Evolutionary conservation across 1,284 basidiomycete species (phyloP), one percentile per base, ranked within the genome.

Genomic region (Cryptococcus sp.): DNA sequence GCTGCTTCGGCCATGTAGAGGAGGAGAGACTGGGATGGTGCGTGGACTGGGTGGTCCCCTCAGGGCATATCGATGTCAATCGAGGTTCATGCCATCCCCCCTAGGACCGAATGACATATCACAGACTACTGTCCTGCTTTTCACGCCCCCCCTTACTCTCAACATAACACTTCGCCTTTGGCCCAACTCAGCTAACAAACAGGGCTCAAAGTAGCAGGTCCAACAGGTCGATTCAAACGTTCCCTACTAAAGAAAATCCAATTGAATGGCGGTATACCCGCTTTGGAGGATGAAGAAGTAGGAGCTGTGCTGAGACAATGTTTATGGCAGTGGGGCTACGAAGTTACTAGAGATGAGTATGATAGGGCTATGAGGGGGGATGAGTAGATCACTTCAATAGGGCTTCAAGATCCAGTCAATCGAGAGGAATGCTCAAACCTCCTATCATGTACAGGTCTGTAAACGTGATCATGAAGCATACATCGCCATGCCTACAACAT

Each of bases 191-290:
- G 36, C 14, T 36, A 14, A 41, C 14, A 23, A 13, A 22, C 46
- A 76, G 74, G 77, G 76, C 61, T 76, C 28, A 77, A 77, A 36
- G 74, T 77, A 1, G 75, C 73, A 31, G 78, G 78, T 19, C 75
- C 77, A 1, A 67, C 67, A 1, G 77, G 77, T 0, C 54, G 77
- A 2, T 79, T 79, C 63, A 74, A 76, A 45, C 67, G 72, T 39
- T 60, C 66, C 1, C 54, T 78, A 22, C 67, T 77, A 21, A 73
- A 74, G 52, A 76, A 76, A 49, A 63, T 79, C 16, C 60, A 64
- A 4, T 55, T 61, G 10, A 63, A 67, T 0, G 68, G 67, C 7
- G 78, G 75, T 45, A 61, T 25, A 22, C 43, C 46, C 1, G 60
- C 55, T 0, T 22, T 58, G 3, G 60, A 47, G 13, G 66, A 73